Evolutionary conservation across 1,284 basidiomycete species (phyloP), one percentile per base, ranked within the genome.

Genomic region (Coniferiporia sulphurascens): DNA sequence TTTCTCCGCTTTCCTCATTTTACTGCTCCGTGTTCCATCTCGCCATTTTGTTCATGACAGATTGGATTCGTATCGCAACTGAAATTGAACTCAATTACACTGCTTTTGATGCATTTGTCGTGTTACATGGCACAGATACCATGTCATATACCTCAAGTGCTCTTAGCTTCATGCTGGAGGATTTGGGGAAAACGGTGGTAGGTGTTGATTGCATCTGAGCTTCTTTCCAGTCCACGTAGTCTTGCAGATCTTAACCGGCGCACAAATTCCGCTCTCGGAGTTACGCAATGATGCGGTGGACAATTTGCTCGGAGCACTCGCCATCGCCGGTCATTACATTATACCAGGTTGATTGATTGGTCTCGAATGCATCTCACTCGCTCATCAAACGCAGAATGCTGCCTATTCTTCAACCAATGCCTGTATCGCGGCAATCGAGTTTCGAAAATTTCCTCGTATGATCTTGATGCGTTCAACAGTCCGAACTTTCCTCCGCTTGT

Each of bases 81-180:
- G 95, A 97, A 69, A 93, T 97, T 62, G 92, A 95, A 67, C 82
- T 94, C 53, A 96, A 96, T 70, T 95, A 95, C 66, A 67, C 75
- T 50, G 70, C 77, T 17, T 97, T 93, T 68, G 94, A 97, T 68
- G 91, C 90, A 0, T 97, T 97, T 68, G 87, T 97, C 27, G 78
- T 97, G 35, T 76, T 97, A 9, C 94, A 97, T 70, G 94, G 94
- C 41, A 93, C 91, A n/a, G 93, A 95, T 67, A 95, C 93, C 0
- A 95, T 95, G 91, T 84, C 87, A 1, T 95, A 93, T 72, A 90
- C 89, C 2, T 85, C 92, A 1, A 93, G 90, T 51, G 92, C 93
- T 1, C 78, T 95, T 43, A 91, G 89, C 67, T 96, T 96, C 72
- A 74, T 97, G 57, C 78, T 97, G 4, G 93, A 96, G 71, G 93